Conservation (phyloP, 768 basidiomycete species). For the Fomitopsis pulvina region DNA sequence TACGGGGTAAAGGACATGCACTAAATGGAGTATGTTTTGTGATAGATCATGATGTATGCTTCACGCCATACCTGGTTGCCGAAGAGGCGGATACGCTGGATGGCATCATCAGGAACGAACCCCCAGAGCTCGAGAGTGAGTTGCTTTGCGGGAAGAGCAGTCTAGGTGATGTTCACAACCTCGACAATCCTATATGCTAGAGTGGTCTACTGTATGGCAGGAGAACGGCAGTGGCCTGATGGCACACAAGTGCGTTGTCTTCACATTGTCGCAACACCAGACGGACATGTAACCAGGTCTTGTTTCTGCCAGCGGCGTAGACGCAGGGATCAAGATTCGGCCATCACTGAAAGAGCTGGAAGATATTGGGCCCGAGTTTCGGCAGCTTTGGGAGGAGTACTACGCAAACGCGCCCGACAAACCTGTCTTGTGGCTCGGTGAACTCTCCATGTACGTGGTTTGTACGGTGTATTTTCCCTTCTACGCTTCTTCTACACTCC, state of each 20-base stretch:
- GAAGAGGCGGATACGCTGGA: slow-evolving; percentile 18
- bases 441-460: slow-evolving; percentile 11
- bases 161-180: neutral
- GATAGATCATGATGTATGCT: slow-evolving; percentile 12
- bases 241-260: slow-evolving; percentile 41
- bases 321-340: slow-evolving; percentile 19
- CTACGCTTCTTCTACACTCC: no score
- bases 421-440: slow-evolving; percentile 11
- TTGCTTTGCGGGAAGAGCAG: neutral
- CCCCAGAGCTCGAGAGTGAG: slow-evolving; percentile 14
- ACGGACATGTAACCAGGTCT: slow-evolving; percentile 16
- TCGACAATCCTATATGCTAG: slow-evolving; percentile 16
- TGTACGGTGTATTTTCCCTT: neutral
- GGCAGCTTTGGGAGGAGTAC: slow-evolving; percentile 16
- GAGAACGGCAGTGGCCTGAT: slow-evolving; percentile 40
- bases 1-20: neutral
- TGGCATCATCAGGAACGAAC: slow-evolving; percentile 10
- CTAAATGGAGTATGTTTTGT: no score
- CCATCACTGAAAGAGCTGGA: slow-evolving; percentile 17
- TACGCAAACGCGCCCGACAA: slow-evolving; percentile 20
- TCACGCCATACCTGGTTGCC: slow-evolving; percentile 6
- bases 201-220: slow-evolving; percentile 28
- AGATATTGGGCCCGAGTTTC: slow-evolving; percentile 19
- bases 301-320: slow-evolving; percentile 19
- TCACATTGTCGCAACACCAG: neutral